Percentiles rank a stretch among this genome's conserved stretches.
Evolutionary conservation across 2,329 filamentous ascomycete genomes (phyloP).

Genomic region (Teratosphaeria nubilosa): DNA sequence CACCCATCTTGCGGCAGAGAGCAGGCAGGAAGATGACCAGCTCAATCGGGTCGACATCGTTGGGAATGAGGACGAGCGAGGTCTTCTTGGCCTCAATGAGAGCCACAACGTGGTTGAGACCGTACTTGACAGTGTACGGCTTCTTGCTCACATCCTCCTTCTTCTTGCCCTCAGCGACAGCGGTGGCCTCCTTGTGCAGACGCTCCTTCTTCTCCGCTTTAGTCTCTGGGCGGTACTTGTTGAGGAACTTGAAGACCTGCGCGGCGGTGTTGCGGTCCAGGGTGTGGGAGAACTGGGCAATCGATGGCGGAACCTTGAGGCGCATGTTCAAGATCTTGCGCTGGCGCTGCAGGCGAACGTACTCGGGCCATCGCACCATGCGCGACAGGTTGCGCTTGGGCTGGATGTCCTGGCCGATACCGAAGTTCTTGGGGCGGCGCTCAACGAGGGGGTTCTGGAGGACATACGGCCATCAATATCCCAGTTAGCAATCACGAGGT

Average conservation of each 20-base stretch:
- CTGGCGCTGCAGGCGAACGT: constrained; percentile 93
- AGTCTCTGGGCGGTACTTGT: constrained; percentile 99
- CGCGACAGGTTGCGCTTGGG: constrained; percentile 88
- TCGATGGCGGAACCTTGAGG: constrained; percentile 94
- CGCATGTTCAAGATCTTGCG: constrained; percentile 96
- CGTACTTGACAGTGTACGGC: constrained; percentile 98
- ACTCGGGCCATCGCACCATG: constrained; percentile 99
- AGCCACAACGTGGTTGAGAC: constrained; percentile 97
- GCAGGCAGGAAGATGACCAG: constrained; percentile 97
- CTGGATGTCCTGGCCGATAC: constrained; percentile 98
- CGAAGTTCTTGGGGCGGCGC: constrained; percentile 95
- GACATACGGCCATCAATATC: constrained; percentile 6
- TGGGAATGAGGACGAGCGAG: constrained; percentile 91
- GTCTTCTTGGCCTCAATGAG: constrained; percentile 99
- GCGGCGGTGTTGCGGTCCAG: constrained; percentile 94
- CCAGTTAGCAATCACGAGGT: neutral
- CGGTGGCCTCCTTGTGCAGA: constrained; percentile 94
- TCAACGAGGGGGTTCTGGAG: constrained; percentile 94
- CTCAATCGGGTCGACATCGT: constrained; percentile 99
- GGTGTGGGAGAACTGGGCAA: constrained; percentile 95
- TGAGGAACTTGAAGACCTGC: constrained; percentile 97
- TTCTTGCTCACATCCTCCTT: constrained; percentile 99
- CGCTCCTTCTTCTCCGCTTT: constrained; percentile 99
- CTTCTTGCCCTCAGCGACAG: constrained; percentile 98
- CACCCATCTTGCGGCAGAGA: constrained; percentile 99